Percentiles rank a stretch among this genome's conserved stretches.
phyloP scores from a whole-genome alignment of 1,284 basidiomycete genomes.

The Leccinum pachyderme region DNA sequence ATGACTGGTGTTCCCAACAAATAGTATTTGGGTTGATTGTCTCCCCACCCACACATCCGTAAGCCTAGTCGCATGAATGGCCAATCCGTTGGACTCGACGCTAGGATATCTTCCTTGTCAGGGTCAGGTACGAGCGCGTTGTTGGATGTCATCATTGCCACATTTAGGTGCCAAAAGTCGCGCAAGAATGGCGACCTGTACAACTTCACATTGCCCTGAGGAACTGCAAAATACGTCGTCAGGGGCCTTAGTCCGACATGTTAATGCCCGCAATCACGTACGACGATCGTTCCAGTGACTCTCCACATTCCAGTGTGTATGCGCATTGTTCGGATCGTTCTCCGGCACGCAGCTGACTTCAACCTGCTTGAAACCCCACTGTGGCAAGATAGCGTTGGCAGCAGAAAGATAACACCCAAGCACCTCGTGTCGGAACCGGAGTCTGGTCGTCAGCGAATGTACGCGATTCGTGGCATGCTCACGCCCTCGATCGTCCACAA shows the following conservation, averaged over 20 bases:
- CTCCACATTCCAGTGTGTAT: conserved; percentile 98
- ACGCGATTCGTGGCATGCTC: conserved; percentile 64
- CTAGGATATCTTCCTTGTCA: conserved; percentile 97
- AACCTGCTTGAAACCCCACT: conserved; percentile 99
- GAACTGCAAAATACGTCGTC: conserved; percentile 52
- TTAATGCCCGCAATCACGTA: conserved; percentile 42
- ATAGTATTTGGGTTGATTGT: conserved; percentile 88
- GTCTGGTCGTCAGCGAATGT: conserved; percentile 86
- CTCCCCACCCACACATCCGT: conserved; percentile 97
- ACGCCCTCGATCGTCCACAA: conserved; percentile 86
- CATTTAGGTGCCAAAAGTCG: conserved; percentile 98
- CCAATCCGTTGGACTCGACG: conserved; percentile 92
- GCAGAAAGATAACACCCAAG: conserved; percentile 90
- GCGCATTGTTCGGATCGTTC: conserved; percentile 78
- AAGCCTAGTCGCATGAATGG: conserved; percentile 86
- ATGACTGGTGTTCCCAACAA: conserved; percentile 90
- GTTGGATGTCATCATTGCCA: conserved; percentile 99
- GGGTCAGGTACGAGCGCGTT: conserved; percentile 96
- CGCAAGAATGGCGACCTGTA: conserved; percentile 92
- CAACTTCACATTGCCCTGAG: conserved; percentile 76
- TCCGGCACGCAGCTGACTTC: conserved; percentile 94
- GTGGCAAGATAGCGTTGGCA: conserved; percentile 85
- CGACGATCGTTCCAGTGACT: conserved; percentile 92
- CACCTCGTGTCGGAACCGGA: conserved; percentile 80
- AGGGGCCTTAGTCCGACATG: background rate